Percentiles rank a stretch among this genome's conserved stretches.
Conservation (phyloP, 768 basidiomycete genomes). For the Brasilioporus rufonigricans region DNA sequence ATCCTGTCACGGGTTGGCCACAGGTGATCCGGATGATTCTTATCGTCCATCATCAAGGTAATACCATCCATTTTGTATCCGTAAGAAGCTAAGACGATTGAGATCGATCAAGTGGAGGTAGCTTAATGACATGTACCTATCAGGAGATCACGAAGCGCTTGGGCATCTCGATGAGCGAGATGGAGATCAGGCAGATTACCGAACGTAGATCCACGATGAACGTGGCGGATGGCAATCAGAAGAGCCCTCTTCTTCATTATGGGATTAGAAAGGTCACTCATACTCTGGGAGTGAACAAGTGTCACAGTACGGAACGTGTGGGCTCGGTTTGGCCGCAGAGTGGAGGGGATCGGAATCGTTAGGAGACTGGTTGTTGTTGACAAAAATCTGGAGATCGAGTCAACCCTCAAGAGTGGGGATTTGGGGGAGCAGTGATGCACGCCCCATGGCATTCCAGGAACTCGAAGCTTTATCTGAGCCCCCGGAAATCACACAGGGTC, state of each 20-base stretch:
- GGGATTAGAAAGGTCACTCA: background rate
- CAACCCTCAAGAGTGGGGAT: too few relatives aligned
- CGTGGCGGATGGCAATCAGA: constrained; percentile 15
- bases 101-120: background rate
- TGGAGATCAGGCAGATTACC: constrained; percentile 4
- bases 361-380: too few relatives aligned
- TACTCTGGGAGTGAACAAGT: too few relatives aligned
- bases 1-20: constrained; percentile 46
- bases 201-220: constrained; percentile 2
- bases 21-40: constrained; percentile 22
- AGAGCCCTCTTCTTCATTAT: constrained; percentile 17
- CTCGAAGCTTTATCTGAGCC: too few relatives aligned
- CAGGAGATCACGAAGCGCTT: constrained; percentile 9
- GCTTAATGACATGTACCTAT: constrained; percentile 13
- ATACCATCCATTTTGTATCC: constrained; percentile 41
- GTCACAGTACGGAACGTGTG: too few relatives aligned
- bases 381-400: too few relatives aligned
- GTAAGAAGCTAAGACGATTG: constrained; percentile 30
- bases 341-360: too few relatives aligned
- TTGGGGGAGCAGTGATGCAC: too few relatives aligned
- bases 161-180: constrained; percentile 21
- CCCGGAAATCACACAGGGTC: too few relatives aligned
- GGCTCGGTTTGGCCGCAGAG: background rate
- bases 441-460: too few relatives aligned
- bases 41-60: constrained; percentile 41